A percentile compares a stretch with the other conserved stretches of the same genome.
Conservation (phyloP, 164 flowering plant species). For the Aristolochia contorta region DNA sequence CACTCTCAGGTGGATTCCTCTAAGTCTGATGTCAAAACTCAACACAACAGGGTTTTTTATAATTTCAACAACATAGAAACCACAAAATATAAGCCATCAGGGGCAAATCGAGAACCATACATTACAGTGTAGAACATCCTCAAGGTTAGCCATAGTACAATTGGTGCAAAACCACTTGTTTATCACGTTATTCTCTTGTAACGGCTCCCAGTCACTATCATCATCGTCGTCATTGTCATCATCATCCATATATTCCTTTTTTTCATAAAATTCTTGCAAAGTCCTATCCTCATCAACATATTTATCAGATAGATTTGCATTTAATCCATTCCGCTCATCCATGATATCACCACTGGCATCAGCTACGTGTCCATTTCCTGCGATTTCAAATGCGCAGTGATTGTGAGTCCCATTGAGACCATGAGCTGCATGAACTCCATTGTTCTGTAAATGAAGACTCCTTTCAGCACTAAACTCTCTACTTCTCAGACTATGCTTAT, state of each 20-base stretch:
- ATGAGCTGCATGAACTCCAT: conserved; percentile 3
- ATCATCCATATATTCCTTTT: conserved; percentile 29
- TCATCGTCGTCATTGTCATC: conserved; percentile 48
- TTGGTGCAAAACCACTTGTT: conserved; percentile 81
- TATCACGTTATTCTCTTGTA: conserved; percentile 21
- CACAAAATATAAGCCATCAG: background rate
- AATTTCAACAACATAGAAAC: background rate
- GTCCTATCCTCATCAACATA: conserved; percentile 33
- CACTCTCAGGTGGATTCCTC: no score
- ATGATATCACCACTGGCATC: background rate
- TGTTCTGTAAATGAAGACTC: conserved; percentile 10
- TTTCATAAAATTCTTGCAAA: conserved; percentile 49
- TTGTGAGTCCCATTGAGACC: background rate
- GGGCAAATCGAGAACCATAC: conserved; percentile 33
- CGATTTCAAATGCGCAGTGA: conserved; percentile 12
- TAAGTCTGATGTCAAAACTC: no score
- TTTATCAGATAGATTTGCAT: background rate
- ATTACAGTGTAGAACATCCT: conserved; percentile 50
- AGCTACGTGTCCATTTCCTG: background rate
- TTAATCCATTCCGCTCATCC: background rate
- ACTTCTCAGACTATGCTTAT: conserved; percentile 2
- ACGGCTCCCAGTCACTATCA: conserved; percentile 93
- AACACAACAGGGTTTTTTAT: background rate
- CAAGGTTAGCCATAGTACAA: conserved; percentile 77
- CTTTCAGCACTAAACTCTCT: conserved; percentile 19